Evolutionary conservation across 257 asterid genomes (phyloP), one percentile per base, ranked within the genome.

Genomic region (Salvia hispanica): DNA sequence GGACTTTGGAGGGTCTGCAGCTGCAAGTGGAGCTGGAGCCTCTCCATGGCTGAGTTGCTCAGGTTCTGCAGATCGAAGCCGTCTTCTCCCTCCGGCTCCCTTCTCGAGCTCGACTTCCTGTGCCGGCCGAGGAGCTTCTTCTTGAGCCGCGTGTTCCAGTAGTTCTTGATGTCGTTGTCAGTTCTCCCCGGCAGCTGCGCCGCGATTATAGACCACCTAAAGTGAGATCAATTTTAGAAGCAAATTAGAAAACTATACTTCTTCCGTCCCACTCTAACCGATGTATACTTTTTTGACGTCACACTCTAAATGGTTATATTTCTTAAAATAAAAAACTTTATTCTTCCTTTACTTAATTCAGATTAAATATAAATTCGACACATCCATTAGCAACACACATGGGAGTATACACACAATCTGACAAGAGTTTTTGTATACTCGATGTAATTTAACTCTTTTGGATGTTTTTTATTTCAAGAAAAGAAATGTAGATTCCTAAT

Each of bases 141-240:
- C 83, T 91, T 91, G 71, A 91, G 54, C 57, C 82, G 70, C 0
- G 96, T 89, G 77, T 91, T 91, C 98, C 97, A 91, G 63, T 91
- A 91, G 70, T 91, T 91, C 75, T 91, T 91, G 76, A 91, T 88
- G 64, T 90, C 97, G 9, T 90, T 90, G 11, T 90, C 97, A 1
- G 97, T 90, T 72, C 97, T 80, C 75, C 96, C 97, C 0, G 97
- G 96, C 14, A 91, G 73, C 61, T 90, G 97, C 7, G 95, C 95
- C 10, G 97, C 97, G 47, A 91, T 91, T 67, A 91, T 82, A 1
- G 97, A 91, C 97, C 97, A 88, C 86, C 97, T 80, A 34, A 8
- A 73, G 6, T 9, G 18, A 21, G 18, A 52, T 40, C 1, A 40
- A 5, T 39, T 39, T 8, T 5, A 7, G 39, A 34, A 34, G 5